A percentile compares a stretch with the other conserved stretches of the same genome.
These are phyloP conservation scores for Arthrinium puccinioides DNA, from an alignment of 2,329 filamentous ascomycete species.

Conservation along the genomic window DNA sequence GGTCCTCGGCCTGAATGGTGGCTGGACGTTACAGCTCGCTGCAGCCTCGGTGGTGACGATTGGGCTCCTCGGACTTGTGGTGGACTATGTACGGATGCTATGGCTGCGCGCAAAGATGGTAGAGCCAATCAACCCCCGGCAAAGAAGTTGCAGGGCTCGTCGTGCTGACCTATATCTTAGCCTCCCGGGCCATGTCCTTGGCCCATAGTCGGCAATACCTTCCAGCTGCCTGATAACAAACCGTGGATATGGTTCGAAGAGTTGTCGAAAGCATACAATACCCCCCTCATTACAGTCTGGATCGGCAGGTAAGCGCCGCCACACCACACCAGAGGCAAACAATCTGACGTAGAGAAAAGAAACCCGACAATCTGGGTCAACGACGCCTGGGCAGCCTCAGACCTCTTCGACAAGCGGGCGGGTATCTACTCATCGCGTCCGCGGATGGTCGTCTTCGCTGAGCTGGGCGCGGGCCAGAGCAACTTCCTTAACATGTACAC, in stretches of 20 bases:
- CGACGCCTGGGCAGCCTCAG: slow-evolving; percentile 41
- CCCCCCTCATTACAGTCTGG: slow-evolving; percentile 48
- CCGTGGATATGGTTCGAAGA: slow-evolving; percentile 52
- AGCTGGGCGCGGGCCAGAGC: slow-evolving; percentile 34
- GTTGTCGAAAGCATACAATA: slow-evolving; percentile 39
- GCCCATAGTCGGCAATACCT: slow-evolving; percentile 49
- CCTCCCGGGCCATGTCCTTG: slow-evolving; percentile 47
- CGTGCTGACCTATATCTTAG: slow-evolving; percentile 19
- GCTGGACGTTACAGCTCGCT: no score
- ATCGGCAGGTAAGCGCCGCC: slow-evolving; percentile 34
- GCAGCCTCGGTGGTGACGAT: no score
- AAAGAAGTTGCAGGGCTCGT: background rate
- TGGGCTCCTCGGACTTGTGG: slow-evolving; percentile 17
- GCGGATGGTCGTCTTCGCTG: slow-evolving; percentile 39
- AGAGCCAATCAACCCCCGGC: background rate
- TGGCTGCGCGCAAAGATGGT: slow-evolving; percentile 40
- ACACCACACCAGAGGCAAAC: background rate
- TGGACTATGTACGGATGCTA: slow-evolving; percentile 42
- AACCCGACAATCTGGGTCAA: slow-evolving; percentile 41
- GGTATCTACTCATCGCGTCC: slow-evolving; percentile 44
- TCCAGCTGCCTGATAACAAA: slow-evolving; percentile 44
- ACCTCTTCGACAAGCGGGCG: slow-evolving; percentile 46
- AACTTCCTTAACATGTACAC: slow-evolving; percentile 38
- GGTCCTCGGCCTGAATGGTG: no score
- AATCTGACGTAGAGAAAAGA: slow-evolving; percentile 4